These are phyloP conservation scores for Trypanosoma cruzi DNA, from an alignment of 208 protist species.

Conservation along the genomic window DNA sequence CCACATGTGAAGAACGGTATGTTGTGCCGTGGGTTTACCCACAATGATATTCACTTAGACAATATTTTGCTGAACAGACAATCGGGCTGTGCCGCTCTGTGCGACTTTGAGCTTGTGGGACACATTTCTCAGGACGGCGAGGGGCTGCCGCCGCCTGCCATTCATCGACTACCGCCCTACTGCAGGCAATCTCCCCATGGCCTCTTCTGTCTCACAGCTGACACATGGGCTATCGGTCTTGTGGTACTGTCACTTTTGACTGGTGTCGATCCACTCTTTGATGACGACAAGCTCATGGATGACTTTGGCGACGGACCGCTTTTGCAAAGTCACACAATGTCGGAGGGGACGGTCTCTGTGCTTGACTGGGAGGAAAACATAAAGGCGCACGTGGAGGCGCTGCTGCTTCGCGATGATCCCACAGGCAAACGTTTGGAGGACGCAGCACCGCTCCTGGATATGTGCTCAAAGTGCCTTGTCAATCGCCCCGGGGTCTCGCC, in stretches of 20 bases:
- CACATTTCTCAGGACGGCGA: slow-evolving; percentile 26
- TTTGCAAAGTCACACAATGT: slow-evolving; percentile 38
- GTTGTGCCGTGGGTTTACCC: slow-evolving; percentile 55
- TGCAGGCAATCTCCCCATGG: slow-evolving; percentile 70
- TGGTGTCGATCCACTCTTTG: slow-evolving; percentile 80
- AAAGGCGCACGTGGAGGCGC: slow-evolving; percentile 39
- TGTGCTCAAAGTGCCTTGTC: slow-evolving; percentile 66
- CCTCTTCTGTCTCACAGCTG: slow-evolving; percentile 51
- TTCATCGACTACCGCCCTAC: slow-evolving; percentile 53
- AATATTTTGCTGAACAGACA: slow-evolving; percentile 64
- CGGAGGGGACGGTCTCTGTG: slow-evolving; percentile 14
- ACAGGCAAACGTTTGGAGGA: slow-evolving; percentile 11
- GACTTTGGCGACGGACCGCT: slow-evolving; percentile 81
- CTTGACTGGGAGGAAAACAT: slow-evolving; percentile 86
- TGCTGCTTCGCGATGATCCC: slow-evolving; percentile 42
- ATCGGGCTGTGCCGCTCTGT: slow-evolving; percentile 56
- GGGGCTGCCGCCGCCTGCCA: neutral
- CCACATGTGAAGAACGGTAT: slow-evolving; percentile 37
- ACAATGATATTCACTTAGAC: slow-evolving; percentile 87
- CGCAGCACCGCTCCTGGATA: slow-evolving; percentile 39
- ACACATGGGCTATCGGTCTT: slow-evolving; percentile 75
- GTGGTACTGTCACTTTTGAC: slow-evolving; percentile 69
- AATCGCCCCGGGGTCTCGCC: slow-evolving; percentile 45
- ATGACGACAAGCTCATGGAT: slow-evolving; percentile 47
- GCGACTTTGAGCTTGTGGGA: slow-evolving; percentile 87